Evolutionary conservation across 2,329 filamentous ascomycete species (phyloP).

Genomic region (Exophiala sp.): DNA sequence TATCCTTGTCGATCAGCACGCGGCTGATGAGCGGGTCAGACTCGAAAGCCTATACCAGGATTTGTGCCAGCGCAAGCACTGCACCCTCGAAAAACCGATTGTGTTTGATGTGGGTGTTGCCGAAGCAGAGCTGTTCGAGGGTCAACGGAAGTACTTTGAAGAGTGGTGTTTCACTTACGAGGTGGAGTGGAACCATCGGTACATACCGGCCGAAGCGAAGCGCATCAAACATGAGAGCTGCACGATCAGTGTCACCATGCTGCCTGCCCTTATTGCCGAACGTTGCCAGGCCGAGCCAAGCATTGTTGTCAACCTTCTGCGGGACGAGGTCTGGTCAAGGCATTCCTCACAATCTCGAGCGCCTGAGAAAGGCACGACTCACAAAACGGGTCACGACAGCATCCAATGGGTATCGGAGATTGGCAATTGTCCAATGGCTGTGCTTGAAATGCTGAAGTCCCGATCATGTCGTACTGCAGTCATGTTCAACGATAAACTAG

Average conservation of each 20-base stretch:
- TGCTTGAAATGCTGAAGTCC: slow-evolving; percentile 58
- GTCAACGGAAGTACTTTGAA: slow-evolving; percentile 53
- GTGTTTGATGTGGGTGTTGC: slow-evolving; percentile 57
- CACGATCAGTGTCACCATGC: slow-evolving; percentile 46
- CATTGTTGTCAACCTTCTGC: slow-evolving; percentile 66
- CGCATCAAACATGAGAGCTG: slow-evolving; percentile 10
- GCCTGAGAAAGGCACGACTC: no score
- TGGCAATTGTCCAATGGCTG: slow-evolving; percentile 63
- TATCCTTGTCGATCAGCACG: slow-evolving; percentile 85
- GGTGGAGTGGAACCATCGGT: slow-evolving; percentile 27
- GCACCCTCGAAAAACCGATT: slow-evolving; percentile 47
- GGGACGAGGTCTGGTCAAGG: slow-evolving; percentile 65
- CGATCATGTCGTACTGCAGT: slow-evolving; percentile 46
- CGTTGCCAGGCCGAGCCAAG: slow-evolving; percentile 67
- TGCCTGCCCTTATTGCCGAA: slow-evolving; percentile 69
- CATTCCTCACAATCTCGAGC: slow-evolving; percentile 18
- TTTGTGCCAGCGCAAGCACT: slow-evolving; percentile 40
- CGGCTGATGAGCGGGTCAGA: slow-evolving; percentile 80
- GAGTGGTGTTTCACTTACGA: slow-evolving; percentile 70
- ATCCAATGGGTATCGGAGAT: slow-evolving; percentile 38
- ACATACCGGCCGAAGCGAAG: not conserved
- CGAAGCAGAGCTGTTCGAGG: slow-evolving; percentile 56
- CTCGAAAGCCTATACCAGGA: slow-evolving; percentile 66
- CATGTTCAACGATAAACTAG: slow-evolving; percentile 47
- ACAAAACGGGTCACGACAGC: not conserved